Evolutionary conservation across 2,329 filamentous ascomycete genomes (phyloP).

Genomic region (Tricladium varicosporioides): DNA sequence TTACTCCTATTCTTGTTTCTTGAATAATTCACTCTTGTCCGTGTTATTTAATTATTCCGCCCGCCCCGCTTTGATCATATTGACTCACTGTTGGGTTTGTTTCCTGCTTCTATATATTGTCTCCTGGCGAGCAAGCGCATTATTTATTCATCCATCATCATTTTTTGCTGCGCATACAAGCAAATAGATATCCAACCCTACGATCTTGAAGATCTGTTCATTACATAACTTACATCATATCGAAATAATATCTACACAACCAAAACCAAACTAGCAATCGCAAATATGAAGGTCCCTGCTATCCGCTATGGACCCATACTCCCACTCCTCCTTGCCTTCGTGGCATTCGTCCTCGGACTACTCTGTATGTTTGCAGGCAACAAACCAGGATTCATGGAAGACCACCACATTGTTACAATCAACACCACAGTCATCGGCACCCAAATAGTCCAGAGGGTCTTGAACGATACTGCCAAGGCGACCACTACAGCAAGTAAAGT

Average conservation of each 20-base stretch:
- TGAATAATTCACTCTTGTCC: neutral
- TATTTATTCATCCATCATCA: neutral
- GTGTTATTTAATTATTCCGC: neutral
- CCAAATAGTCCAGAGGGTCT: constrained; percentile 15
- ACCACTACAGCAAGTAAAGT: constrained; percentile 16
- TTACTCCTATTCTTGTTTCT: neutral
- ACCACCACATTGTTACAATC: constrained; percentile 55
- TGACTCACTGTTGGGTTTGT: neutral
- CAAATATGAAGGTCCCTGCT: constrained; percentile 11
- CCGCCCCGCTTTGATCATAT: neutral
- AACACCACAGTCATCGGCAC: constrained; percentile 55
- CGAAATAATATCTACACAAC: neutral
- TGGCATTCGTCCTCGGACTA: constrained; percentile 56
- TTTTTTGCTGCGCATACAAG: neutral
- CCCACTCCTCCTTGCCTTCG: constrained; percentile 49
- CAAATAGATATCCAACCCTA: neutral
- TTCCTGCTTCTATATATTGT: neutral
- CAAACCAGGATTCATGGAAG: constrained; percentile 53
- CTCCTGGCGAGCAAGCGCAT: neutral
- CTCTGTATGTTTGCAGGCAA: constrained; percentile 61
- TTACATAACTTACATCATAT: neutral
- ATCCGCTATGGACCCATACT: constrained; percentile 49
- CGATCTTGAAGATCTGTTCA: neutral
- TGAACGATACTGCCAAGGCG: constrained; percentile 17
- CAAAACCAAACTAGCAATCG: neutral